These are phyloP conservation scores for Pyricularia sp. DNA, from an alignment of 2,329 filamentous ascomycete genomes.

Conservation along the genomic window DNA sequence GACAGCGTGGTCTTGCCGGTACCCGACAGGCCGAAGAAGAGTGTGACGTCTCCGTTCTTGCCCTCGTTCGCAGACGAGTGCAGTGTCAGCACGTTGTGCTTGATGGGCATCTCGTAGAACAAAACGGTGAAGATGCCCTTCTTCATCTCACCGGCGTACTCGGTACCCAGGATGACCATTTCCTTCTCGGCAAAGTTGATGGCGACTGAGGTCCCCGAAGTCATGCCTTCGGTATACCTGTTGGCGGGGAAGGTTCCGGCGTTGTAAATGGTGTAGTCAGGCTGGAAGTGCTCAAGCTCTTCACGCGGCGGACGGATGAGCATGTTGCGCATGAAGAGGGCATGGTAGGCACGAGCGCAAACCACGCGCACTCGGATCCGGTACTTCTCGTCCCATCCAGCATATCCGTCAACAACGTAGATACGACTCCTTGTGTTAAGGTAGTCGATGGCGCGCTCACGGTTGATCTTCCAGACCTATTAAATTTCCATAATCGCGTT, in stretches of 20 bases:
- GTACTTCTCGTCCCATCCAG: constrained; percentile 98
- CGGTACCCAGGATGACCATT: constrained; percentile 98
- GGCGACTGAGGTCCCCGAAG: constrained; percentile 89
- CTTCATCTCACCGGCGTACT: constrained; percentile 94
- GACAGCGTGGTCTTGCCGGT: constrained; percentile 98
- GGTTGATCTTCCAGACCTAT: constrained; percentile 99
- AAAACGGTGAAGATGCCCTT: constrained; percentile 98
- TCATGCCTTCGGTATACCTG: constrained; percentile 97
- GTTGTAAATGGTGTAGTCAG: constrained; percentile 99
- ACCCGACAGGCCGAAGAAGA: constrained; percentile 98
- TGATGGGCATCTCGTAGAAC: constrained; percentile 99
- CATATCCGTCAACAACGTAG: constrained; percentile 95
- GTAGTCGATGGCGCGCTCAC: constrained; percentile 96
- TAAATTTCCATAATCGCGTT: not conserved
- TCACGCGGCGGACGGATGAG: constrained; percentile 84
- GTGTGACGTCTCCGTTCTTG: constrained; percentile 83
- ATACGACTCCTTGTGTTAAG: constrained; percentile 98
- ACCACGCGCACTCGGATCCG: constrained; percentile 94
- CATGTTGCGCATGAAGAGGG: constrained; percentile 99
- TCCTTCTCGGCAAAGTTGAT: constrained; percentile 99
- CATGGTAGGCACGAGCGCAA: constrained; percentile 97
- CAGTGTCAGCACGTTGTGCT: constrained; percentile 96
- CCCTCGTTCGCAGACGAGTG: constrained; percentile 99
- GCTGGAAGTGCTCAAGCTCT: constrained; percentile 95
- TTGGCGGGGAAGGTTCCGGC: constrained; percentile 97